Base-by-base conservation (phyloP, 2,329 filamentous ascomycete species). In the Seiridium unicorne region DNA sequence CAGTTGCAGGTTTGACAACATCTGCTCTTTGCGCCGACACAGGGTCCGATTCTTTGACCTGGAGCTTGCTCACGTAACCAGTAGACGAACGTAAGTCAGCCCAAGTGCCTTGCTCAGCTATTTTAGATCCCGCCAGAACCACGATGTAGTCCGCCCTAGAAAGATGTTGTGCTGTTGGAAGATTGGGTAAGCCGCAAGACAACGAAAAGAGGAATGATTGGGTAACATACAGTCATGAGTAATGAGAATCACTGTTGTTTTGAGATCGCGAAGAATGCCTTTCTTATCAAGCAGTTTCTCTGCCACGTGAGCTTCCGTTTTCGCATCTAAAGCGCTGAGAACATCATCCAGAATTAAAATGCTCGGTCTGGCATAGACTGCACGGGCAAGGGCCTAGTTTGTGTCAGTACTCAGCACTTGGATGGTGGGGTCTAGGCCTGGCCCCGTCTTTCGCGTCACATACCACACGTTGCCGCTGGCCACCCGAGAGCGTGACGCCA, bases 341-440 rank as follows among this genome's bases (percentile, higher is more conserved):
- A 66, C 68, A 55, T 77, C 76, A 38, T 77, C 76, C 0, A 77
- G 60, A 1, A 78, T 48, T 3, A 70, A 57, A 2, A 72, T 69
- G 1, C 69, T 61, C 9, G 63, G 66, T 5, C 65, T 63, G 2
- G 72, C 62, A 60, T 71, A 77, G 1, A 77, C 51, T 1, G 73
- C 73, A 18, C 75, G 69, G 0, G 76, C 75, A 8, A 78, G 70
- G 1, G 75, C 72, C 74, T 76, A 11, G 5, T 26, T 26, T 26
- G 18, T 26, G 18, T 26, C 18, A 26, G 18, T 26, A 26, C 18
- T 26, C 18, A 26, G 18, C 18, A 26, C 18, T 26, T 26, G 18
- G 18, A 26, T 26, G 18, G 18, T 26, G 18, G 18, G 18, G 18
- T 26, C 18, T 26, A 26, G 18, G 18, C 18, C 18, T 26, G 18